Evolutionary conservation across 169 alveolate genomes (phyloP), one percentile per base, ranked within the genome.

Genomic region (Plasmodium vinckei): DNA sequence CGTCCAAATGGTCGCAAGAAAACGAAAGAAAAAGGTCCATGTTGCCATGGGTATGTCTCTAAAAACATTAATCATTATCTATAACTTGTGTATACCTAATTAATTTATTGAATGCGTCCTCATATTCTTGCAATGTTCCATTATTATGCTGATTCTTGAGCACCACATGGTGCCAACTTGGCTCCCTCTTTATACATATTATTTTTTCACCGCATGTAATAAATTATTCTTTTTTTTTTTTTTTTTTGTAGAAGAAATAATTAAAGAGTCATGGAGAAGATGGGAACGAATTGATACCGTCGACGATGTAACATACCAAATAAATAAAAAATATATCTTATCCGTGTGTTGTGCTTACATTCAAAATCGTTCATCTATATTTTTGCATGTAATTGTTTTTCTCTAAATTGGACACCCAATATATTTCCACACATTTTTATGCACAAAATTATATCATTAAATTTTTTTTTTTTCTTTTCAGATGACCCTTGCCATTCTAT

Each of bases 251-350:
- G 91, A 84, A 25, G 87, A 84, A 69, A 84, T 84, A 13, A 84
- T 84, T 49, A 84, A 84, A 49, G 91, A 84, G 51, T 84, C 91
- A 12, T 70, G 91, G 91, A 84, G 73, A 69, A 84, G 91, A 72
- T 84, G 91, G 91, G 87, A 54, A 61, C 23, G 73, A 61, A 84
- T 84, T 61, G 91, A 84, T 46, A 84, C 91, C 73, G 91, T 84
- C 27, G 91, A 84, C 15, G 91, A 84, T 84, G 91, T 84, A 84
- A 84, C 42, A 33, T 33, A 33, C 0, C 42, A 3, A 33, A 33
- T 33, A 33, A 33, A 33, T 3, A 33, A 1, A 33, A 33, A 33
- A 33, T 33, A 33, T 33, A 33, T 33, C 42, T 33, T 33, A 33
- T 33, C 7, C 0, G 42, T 33, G 42, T 33, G 42, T 3, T 33